Conservation (phyloP, 495 filamentous ascomycete genomes). For the Trichoderma gamsii region DNA sequence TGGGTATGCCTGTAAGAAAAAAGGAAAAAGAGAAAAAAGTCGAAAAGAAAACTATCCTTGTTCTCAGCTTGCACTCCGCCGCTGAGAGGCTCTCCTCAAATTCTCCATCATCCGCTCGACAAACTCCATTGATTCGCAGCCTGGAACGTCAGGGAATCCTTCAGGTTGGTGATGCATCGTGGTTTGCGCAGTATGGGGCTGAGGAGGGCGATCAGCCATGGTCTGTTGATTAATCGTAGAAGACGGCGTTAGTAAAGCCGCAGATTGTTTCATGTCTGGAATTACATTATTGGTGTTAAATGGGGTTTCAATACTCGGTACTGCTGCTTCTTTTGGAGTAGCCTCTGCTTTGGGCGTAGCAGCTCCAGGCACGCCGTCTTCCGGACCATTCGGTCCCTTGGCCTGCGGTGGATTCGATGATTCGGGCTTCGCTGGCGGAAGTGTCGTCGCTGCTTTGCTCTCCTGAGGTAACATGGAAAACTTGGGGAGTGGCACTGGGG, state of each 20-base stretch:
- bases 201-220: not conserved
- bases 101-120: conserved; percentile 46
- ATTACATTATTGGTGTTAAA: not conserved
- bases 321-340: not conserved
- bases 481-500: conserved; percentile 14
- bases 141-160: conserved; percentile 15
- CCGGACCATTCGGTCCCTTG: not conserved
- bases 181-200: not conserved
- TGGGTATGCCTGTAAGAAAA: not conserved
- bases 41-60: not conserved
- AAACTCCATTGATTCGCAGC: conserved; percentile 36
- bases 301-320: not conserved
- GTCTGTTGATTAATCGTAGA: not conserved
- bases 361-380: not conserved
- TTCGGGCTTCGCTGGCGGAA: not conserved
- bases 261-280: not conserved
- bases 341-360: not conserved
- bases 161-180: not conserved
- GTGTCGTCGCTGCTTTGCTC: not conserved
- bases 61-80: not conserved
- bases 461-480: conserved; percentile 1
- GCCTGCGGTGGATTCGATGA: not conserved
- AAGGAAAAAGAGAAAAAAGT: not conserved
- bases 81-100: conserved; percentile 26
- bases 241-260: not conserved